Evolutionary conservation across 169 alveolate species (phyloP), one percentile per base, ranked within the genome.

Genomic region (Toxoplasma gondii): DNA sequence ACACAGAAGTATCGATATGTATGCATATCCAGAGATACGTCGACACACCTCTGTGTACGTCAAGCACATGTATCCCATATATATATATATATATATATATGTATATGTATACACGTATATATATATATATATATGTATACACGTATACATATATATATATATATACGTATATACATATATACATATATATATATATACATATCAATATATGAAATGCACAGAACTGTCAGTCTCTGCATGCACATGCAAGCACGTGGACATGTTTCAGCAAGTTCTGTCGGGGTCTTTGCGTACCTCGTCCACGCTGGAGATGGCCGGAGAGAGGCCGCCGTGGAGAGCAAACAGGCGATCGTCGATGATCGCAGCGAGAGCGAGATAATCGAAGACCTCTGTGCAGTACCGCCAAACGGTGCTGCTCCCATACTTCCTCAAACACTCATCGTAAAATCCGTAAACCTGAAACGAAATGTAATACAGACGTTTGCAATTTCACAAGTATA

Each of bases 241-340:
- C 67, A 53, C 27, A 53, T 53, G 67, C 67, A 53, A 19, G 19
- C 67, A 53, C 67, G 67, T 19, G 67, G 27, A 53, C 67, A 19
- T 53, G 67, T 53, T 9, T 9, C 67, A 53, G 19, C 27, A 9
- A 9, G 67, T 9, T 9, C 67, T 12, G 67, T 19, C 67, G 19
- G 67, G 19, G 67, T 9, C 29, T 16, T 16, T 64, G 7, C 58
- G 58, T 64, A 99, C 98, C 82, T 99, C 99, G 95, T 99, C 99
- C 19, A 99, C 94, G 27, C 98, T 97, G 49, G 96, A 97, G 67
- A 99, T 97, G 49, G 98, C 97, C 0, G 99, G 99, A 19, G 99
- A 99, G 34, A 99, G 97, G 9, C 99, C 99, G 5, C 99, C 99
- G 97, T 99, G 99, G 38, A 99, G 99, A 96, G 99, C 99, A 96